These are phyloP conservation scores for Plectosphaerella plurivora DNA, from an alignment of 2,329 filamentous ascomycete species.

Conservation along the genomic window DNA sequence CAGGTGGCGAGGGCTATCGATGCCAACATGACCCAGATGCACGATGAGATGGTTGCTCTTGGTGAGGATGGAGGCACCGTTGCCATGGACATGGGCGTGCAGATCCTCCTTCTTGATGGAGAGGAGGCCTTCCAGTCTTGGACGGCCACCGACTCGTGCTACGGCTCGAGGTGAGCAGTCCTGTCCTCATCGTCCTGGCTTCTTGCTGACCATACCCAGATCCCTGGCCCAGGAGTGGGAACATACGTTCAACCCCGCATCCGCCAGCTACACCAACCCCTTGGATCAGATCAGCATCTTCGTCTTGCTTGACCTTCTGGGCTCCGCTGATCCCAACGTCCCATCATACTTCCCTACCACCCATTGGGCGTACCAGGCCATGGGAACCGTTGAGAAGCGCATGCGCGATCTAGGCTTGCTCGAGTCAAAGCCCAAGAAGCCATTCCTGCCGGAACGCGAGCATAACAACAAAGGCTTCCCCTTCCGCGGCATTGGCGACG, in stretches of 20 bases:
- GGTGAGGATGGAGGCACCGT: slow-evolving; percentile 43
- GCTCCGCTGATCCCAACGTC: slow-evolving; percentile 53
- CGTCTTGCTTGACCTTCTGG: slow-evolving; percentile 70
- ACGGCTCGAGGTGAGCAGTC: slow-evolving; percentile 60
- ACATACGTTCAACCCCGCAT: slow-evolving; percentile 55
- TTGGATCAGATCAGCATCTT: slow-evolving; percentile 72
- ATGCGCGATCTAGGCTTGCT: slow-evolving; percentile 56
- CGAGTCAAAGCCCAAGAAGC: slow-evolving; percentile 23
- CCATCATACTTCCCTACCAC: slow-evolving; percentile 73
- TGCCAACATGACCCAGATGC: slow-evolving; percentile 66
- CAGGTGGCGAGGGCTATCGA: slow-evolving; percentile 71
- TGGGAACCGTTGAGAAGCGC: slow-evolving; percentile 61
- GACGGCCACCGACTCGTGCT: slow-evolving; percentile 70
- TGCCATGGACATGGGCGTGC: slow-evolving; percentile 68
- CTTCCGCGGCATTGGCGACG: slow-evolving; percentile 60
- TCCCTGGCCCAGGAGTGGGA: slow-evolving; percentile 74
- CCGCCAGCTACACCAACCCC: slow-evolving; percentile 64
- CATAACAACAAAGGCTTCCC: slow-evolving; percentile 34
- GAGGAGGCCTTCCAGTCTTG: slow-evolving; percentile 75
- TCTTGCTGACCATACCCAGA: slow-evolving; percentile 21
- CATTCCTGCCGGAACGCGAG: slow-evolving; percentile 53
- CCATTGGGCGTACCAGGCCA: slow-evolving; percentile 73
- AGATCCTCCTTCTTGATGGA: slow-evolving; percentile 76
- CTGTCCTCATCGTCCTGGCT: background rate
- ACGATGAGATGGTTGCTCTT: slow-evolving; percentile 61